Conservation (phyloP, 345 rosid genomes). For the Brassica rapa region DNA sequence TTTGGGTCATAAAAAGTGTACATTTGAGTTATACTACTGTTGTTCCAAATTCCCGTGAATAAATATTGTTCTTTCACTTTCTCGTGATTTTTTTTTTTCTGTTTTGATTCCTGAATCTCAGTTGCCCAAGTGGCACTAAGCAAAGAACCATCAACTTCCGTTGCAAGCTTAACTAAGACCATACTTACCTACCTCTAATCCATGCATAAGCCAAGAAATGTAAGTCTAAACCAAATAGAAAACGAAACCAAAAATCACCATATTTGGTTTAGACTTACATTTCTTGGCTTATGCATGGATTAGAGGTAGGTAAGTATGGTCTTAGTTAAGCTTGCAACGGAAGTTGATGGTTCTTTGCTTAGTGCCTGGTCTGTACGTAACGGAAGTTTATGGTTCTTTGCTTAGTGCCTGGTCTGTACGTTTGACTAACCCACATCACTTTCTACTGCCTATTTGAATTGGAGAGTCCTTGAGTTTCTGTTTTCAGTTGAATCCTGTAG, state of each 20-base stretch:
- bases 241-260: too few species aligned
- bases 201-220: background rate
- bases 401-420: background rate
- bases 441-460: background rate
- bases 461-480: background rate
- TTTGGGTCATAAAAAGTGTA: constrained; percentile 13
- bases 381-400: background rate
- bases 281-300: background rate
- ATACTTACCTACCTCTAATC: background rate
- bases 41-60: constrained; percentile 13
- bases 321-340: background rate
- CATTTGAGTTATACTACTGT: constrained; percentile 17
- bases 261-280: too few species aligned
- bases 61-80: constrained; percentile 9
- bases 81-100: background rate
- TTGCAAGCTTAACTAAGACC: background rate
- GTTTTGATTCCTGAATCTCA: background rate
- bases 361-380: too few species aligned
- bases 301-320: background rate
- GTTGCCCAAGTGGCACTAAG: background rate
- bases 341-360: background rate
- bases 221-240: too few species aligned
- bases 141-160: background rate
- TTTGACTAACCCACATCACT: background rate
- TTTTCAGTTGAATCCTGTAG: background rate